These are phyloP conservation scores for Ustilago esculenta DNA, from an alignment of 1,284 basidiomycete genomes.

Conservation along the genomic window DNA sequence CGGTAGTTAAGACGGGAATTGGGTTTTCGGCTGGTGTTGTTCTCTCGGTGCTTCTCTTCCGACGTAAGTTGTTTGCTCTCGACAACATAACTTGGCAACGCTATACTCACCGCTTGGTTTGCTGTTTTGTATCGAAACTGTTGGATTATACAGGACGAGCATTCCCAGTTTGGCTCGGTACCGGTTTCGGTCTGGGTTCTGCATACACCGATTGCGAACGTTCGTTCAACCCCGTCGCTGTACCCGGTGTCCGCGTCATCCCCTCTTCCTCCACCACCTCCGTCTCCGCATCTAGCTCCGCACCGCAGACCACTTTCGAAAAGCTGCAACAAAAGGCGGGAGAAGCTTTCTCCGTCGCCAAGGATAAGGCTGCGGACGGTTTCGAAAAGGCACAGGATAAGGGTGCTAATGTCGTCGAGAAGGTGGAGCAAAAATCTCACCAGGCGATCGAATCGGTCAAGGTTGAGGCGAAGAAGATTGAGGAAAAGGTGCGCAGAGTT, in stretches of 20 bases:
- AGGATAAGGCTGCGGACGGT: slow-evolving; percentile 41
- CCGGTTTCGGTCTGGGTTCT: slow-evolving; percentile 83
- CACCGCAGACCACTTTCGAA: slow-evolving; percentile 55
- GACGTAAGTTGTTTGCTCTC: slow-evolving; percentile 75
- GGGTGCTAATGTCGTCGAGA: slow-evolving; percentile 26
- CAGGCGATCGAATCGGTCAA: slow-evolving; percentile 55
- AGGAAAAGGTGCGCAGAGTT: slow-evolving; percentile 63
- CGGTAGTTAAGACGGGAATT: slow-evolving; percentile 78
- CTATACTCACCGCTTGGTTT: slow-evolving; percentile 13
- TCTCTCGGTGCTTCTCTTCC: slow-evolving; percentile 92
- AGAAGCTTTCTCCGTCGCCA: slow-evolving; percentile 57
- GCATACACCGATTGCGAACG: slow-evolving; percentile 96
- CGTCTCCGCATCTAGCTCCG: slow-evolving; percentile 45
- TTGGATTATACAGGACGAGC: slow-evolving; percentile 78
- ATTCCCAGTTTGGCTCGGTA: slow-evolving; percentile 92
- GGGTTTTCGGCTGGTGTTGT: slow-evolving; percentile 94
- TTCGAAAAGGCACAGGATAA: slow-evolving; percentile 51
- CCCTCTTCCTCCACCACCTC: slow-evolving; percentile 67
- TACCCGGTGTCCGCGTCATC: slow-evolving; percentile 85
- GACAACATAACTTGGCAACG: neutral
- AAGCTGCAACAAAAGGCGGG: slow-evolving; percentile 61
- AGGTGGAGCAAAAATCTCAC: slow-evolving; percentile 46
- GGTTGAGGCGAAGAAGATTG: slow-evolving; percentile 46
- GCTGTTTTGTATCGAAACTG: slow-evolving; percentile 19
- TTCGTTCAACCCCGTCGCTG: slow-evolving; percentile 91